Evolutionary conservation across 192 early-diverging fungal genomes (phyloP), one percentile per base, ranked within the genome.

Genomic region (Obelidium mucronatum): DNA sequence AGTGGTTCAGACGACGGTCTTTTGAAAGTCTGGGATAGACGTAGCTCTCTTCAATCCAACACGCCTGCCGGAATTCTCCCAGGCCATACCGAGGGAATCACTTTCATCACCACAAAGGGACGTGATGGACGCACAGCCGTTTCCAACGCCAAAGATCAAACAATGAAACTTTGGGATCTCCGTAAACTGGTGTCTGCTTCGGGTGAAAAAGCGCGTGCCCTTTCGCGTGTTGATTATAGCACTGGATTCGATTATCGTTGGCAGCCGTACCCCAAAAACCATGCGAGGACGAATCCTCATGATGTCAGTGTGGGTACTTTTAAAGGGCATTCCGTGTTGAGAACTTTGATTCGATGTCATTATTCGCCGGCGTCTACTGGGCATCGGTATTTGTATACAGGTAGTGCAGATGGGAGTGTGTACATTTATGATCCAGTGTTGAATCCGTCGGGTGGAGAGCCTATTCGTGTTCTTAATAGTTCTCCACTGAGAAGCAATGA

Each of bases 71-170:
- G 92, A 13, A 80, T 92, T 13, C 78, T 93, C 15, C 77, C 87
- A 2, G 92, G 92, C 1, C 92, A 93, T 77, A 84, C 90, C 1
- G 90, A 93, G 78, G 92, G 92, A 1, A 85, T 93, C 56, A 93
- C 90, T 0, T 90, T 87, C 76, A 81, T 93, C 1, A 82, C 87
- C 0, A 82, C 89, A 2, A 88, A 89, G 37, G 87, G 15, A 8
- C 52, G 87, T 33, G 92, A 93, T 64, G 90, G 88, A 5, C 86
- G 90, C 28, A 87, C 89, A 77, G 78, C 82, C 8, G 72, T 91
- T 1, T 90, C 86, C 31, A 93, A 91, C 66, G 85, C 83, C n/a
- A 93, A 93, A 78, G 92, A 93, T 73, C 92, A 93, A 74, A 79
- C 69, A 19, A 87, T 90, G 84, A 89, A 89, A 40, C 54, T 91